phyloP scores from a whole-genome alignment of 371 early-diverging fungal species.

The Chytridium lagenaria region DNA sequence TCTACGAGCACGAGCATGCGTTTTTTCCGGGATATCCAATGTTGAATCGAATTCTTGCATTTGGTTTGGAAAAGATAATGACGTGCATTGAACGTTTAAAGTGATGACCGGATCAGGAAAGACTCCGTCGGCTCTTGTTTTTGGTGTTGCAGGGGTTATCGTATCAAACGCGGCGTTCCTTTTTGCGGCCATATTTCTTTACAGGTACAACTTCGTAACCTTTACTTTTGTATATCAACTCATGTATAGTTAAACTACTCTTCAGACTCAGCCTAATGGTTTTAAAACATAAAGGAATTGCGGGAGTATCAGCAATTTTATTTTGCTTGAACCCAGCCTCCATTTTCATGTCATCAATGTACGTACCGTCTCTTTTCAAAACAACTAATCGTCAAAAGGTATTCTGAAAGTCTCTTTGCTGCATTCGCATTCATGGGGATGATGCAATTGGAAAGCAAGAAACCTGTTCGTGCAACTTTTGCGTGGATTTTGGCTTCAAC shows the following conservation, averaged over 20 bases:
- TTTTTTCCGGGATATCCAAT: conserved; percentile 89
- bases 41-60: conserved; percentile 56
- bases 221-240: background rate
- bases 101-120: background rate
- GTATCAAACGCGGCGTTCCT: conserved; percentile 79
- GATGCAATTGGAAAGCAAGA: conserved; percentile 55
- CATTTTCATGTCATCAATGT: conserved; percentile 88
- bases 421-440: conserved; percentile 80
- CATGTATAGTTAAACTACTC: too few relatives aligned
- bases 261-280: conserved; percentile 30
- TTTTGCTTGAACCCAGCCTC: conserved; percentile 80
- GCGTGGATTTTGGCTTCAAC: conserved; percentile 67
- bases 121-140: background rate
- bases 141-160: conserved; percentile 68
- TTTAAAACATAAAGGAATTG: conserved; percentile 47
- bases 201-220: conserved; percentile 53
- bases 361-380: conserved; percentile 14
- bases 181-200: conserved; percentile 76
- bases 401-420: conserved; percentile 90
- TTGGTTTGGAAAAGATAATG: conserved; percentile 2
- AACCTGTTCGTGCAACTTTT: conserved; percentile 64
- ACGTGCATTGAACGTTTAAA: background rate
- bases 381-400: conserved; percentile 45
- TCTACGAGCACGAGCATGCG: conserved; percentile 89
- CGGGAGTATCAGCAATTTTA: conserved; percentile 71